Evolutionary conservation across 2,329 filamentous ascomycete species (phyloP).

Genomic region (Ceratocystis destructans): DNA sequence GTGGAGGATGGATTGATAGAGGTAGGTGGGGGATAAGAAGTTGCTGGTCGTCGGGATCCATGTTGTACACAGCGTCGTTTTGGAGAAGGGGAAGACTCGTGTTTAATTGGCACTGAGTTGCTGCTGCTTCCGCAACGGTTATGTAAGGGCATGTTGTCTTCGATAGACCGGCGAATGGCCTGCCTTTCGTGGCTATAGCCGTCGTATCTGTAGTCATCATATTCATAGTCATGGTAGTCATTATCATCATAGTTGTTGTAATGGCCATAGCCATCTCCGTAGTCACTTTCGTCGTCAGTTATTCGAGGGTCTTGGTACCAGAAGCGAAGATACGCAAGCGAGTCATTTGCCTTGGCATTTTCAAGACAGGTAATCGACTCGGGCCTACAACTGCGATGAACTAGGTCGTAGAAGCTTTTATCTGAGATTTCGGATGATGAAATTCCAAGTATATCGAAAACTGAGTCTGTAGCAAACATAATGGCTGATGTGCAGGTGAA

Average conservation of each 20-base stretch:
- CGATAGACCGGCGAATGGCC: neutral
- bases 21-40: conserved; percentile 15
- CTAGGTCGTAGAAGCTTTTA: conserved; percentile 78
- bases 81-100: conserved; percentile 11
- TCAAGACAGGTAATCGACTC: conserved; percentile 70
- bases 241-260: conserved; percentile 26
- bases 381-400: conserved; percentile 59
- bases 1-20: conserved; percentile 15
- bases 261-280: conserved; percentile 35
- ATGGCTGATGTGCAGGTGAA: conserved; percentile 72
- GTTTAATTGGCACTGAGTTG: neutral
- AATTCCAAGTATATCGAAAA: conserved; percentile 63
- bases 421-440: conserved; percentile 54
- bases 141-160: neutral
- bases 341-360: conserved; percentile 78
- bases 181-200: conserved; percentile 15
- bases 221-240: conserved; percentile 23
- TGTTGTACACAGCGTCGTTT: conserved; percentile 12
- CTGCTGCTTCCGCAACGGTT: neutral
- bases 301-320: conserved; percentile 59
- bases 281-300: conserved; percentile 32
- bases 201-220: conserved; percentile 21
- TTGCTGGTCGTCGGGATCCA: conserved; percentile 7
- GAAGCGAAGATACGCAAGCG: conserved; percentile 78
- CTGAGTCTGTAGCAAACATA: conserved; percentile 73